Conservation (phyloP, 2,329 filamentous ascomycete genomes). For the Colletotrichum kahawae region DNA sequence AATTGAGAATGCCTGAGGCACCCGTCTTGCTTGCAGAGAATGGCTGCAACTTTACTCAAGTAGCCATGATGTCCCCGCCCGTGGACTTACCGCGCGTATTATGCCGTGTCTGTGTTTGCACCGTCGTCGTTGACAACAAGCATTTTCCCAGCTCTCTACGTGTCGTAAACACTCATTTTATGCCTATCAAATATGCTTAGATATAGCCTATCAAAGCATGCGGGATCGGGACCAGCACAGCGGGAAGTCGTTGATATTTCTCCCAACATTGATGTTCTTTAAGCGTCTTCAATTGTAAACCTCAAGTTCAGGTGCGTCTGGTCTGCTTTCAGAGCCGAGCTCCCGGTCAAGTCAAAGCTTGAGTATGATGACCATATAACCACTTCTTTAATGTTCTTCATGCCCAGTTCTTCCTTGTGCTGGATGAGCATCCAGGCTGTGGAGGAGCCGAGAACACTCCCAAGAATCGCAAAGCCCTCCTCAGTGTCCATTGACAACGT, state of each 20-base stretch:
- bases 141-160: too few relatives aligned
- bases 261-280: not conserved
- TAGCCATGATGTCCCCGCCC: fast-evolving
- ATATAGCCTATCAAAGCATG: too few relatives aligned
- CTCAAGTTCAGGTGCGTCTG: not conserved
- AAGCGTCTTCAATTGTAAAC: not conserved
- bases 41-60: fast-evolving
- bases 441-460: not conserved
- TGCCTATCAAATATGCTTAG: too few relatives aligned
- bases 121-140: too few relatives aligned
- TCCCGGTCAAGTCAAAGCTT: not conserved
- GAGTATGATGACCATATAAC: not conserved
- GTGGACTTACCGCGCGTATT: fast-evolving
- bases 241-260: not conserved
- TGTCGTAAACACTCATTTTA: too few relatives aligned
- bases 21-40: not conserved
- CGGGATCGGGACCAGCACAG: too few relatives aligned
- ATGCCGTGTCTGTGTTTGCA: too few relatives aligned
- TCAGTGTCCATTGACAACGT: not conserved
- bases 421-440: not conserved
- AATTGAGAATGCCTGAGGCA: not conserved
- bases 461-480: not conserved
- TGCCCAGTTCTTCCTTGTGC: not conserved
- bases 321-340: not conserved
- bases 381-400: not conserved